Percentiles rank a stretch among this genome's conserved stretches.
Evolutionary conservation across 2,329 filamentous ascomycete genomes (phyloP).

Genomic region (Colletotrichum sublineola): DNA sequence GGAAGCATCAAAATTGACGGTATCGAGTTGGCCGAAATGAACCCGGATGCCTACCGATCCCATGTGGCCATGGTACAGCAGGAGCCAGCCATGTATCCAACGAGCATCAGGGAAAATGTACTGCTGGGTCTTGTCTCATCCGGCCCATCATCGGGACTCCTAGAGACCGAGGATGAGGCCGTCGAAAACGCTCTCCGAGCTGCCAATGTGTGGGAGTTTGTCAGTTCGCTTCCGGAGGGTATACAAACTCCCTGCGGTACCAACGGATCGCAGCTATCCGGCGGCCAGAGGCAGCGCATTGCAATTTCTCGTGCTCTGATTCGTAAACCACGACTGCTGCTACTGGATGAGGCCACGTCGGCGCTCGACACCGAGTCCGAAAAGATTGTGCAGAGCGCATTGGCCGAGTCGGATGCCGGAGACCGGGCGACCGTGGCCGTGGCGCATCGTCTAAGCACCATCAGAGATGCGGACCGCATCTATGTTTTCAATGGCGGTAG

Average conservation of each 20-base stretch:
- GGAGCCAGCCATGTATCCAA: constrained; percentile 43
- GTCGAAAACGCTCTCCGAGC: constrained; percentile 65
- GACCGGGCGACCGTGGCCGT: constrained; percentile 31
- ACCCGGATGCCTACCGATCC: constrained; percentile 3
- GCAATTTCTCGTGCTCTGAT: constrained; percentile 80
- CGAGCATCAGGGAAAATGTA: constrained; percentile 69
- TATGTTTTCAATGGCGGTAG: constrained; percentile 16
- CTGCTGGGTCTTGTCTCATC: constrained; percentile 58
- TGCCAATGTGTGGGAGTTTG: constrained; percentile 69
- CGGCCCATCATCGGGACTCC: not conserved
- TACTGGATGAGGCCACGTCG: constrained; percentile 80
- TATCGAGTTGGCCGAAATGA: constrained; percentile 48
- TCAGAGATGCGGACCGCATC: constrained; percentile 36
- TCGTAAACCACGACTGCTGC: constrained; percentile 72
- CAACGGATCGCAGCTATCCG: constrained; percentile 76
- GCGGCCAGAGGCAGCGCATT: constrained; percentile 79
- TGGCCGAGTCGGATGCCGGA: constrained; percentile 53
- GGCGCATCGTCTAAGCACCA: constrained; percentile 39
- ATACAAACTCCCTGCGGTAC: constrained; percentile 75
- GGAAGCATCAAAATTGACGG: constrained; percentile 18
- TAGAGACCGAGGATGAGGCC: constrained; percentile 48
- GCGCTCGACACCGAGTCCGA: constrained; percentile 75
- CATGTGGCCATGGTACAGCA: constrained; percentile 24
- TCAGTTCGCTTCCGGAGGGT: constrained; percentile 65
- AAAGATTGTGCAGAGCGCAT: constrained; percentile 72